A percentile compares a stretch with the other conserved stretches of the same genome.
Conservation (phyloP, 202 grass and related monocot species). For the Bolboschoenoplectus hybrid region DNA sequence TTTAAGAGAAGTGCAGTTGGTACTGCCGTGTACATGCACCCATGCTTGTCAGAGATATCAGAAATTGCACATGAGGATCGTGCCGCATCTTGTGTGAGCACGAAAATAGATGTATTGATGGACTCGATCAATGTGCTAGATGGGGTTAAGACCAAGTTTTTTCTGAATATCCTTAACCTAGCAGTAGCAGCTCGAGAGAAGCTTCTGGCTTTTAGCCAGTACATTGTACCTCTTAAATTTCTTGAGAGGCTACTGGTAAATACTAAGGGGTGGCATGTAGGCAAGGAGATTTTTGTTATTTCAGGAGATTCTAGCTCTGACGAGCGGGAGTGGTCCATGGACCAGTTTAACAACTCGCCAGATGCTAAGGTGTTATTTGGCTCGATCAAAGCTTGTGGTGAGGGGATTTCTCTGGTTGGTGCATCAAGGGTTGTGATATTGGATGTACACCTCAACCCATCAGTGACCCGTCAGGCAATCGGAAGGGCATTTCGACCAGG, state of each 20-base stretch:
- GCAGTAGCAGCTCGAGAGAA: conserved; percentile 77
- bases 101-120: conserved; percentile 58
- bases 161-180: conserved; percentile 76
- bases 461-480: conserved; percentile 94
- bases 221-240: conserved; percentile 87
- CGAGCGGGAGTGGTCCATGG: conserved; percentile 67
- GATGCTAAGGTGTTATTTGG: conserved; percentile 93
- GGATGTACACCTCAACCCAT: conserved; percentile 94
- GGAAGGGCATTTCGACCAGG: conserved; percentile 86
- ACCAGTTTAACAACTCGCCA: conserved; percentile 78
- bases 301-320: conserved; percentile 70
- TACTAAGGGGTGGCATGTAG: conserved; percentile 74
- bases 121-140: conserved; percentile 60
- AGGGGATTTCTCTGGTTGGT: conserved; percentile 90
- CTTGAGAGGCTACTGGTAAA: conserved; percentile 79
- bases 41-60: conserved; percentile 67
- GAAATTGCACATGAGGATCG: conserved; percentile 70
- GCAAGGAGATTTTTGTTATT: conserved; percentile 92
- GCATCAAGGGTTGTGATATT: conserved; percentile 85
- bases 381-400: conserved; percentile 94
- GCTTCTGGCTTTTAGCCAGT: conserved; percentile 86
- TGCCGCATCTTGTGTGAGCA: conserved; percentile 46
- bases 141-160: conserved; percentile 89
- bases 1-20: conserved; percentile 73
- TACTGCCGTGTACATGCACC: conserved; percentile 75